Conservation (phyloP, 441 rosid species). For the Kokia cookei region DNA sequence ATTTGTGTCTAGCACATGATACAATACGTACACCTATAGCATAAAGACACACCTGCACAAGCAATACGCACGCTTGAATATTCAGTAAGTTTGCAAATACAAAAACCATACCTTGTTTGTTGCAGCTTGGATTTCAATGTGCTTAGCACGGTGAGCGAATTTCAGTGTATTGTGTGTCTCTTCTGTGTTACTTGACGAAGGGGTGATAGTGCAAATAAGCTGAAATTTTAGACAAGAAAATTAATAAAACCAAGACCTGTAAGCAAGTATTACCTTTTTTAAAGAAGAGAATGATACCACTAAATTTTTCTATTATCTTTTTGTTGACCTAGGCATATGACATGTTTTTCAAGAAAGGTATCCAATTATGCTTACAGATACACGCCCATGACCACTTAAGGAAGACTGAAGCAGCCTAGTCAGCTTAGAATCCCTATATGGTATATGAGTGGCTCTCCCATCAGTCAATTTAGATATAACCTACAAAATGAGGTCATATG, state of each 20-base stretch:
- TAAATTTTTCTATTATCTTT: background rate
- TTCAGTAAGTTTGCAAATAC: background rate
- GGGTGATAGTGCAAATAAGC: conserved; percentile 84
- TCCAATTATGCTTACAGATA: conserved; percentile 51
- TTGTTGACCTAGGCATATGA: conserved; percentile 3
- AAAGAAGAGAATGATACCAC: background rate
- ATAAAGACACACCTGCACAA: background rate
- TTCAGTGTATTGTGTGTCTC: conserved; percentile 80
- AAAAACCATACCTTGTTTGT: conserved; percentile 49
- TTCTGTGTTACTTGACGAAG: conserved; percentile 72
- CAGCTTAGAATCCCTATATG: conserved; percentile 76
- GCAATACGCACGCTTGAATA: background rate
- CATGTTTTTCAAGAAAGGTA: conserved; percentile 1
- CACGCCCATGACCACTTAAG: conserved; percentile 77
- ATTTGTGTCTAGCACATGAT: background rate
- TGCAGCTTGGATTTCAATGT: conserved; percentile 71
- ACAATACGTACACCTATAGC: background rate
- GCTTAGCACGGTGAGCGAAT: conserved; percentile 80
- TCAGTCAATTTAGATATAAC: conserved; percentile 80
- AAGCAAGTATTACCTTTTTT: conserved; percentile 8
- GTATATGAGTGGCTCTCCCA: conserved; percentile 66
- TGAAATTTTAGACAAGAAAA: conserved; percentile 32
- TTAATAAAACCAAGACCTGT: conserved; percentile 4
- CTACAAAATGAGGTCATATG: conserved; percentile 29
- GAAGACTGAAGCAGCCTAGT: conserved; percentile 79